Conservation (phyloP, 805 yeast genomes). For the Metschnikowia similis region DNA sequence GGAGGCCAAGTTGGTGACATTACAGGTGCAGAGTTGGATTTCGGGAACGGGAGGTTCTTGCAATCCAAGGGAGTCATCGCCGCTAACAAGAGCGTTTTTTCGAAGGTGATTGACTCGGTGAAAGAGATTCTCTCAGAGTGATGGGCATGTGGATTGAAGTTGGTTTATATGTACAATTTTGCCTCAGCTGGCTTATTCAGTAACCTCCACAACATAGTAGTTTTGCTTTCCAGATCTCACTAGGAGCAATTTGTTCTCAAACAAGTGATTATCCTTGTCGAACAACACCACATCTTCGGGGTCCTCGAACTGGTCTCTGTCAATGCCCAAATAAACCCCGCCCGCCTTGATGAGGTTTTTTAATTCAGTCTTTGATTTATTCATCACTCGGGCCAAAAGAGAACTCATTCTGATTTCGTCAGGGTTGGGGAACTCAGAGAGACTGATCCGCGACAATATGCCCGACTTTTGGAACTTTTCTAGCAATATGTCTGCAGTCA, state of each 20-base stretch:
- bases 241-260: conserved; percentile 58
- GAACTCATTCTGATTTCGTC: conserved; percentile 46
- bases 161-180: conserved; percentile 4
- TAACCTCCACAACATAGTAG: conserved; percentile 44
- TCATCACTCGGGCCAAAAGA: conserved; percentile 46
- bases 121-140: conserved; percentile 18
- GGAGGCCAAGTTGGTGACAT: conserved; percentile 91
- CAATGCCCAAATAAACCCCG: conserved; percentile 66
- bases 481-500: conserved; percentile 47
- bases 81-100: conserved; percentile 49
- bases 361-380: conserved; percentile 54
- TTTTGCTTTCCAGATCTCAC: conserved; percentile 73
- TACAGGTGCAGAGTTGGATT: conserved; percentile 67
- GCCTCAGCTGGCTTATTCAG: conserved; percentile 5
- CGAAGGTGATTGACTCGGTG: conserved; percentile 48
- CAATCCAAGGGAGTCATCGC: conserved; percentile 93
- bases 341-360: conserved; percentile 62
- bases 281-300: conserved; percentile 48
- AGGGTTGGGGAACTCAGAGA: conserved; percentile 22
- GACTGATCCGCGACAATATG: conserved; percentile 39
- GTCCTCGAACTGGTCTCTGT: conserved; percentile 47
- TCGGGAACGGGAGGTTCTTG: conserved; percentile 80
- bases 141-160: not conserved
- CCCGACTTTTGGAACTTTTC: conserved; percentile 56
- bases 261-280: conserved; percentile 43